Conservation (phyloP, 495 filamentous ascomycete genomes). For the Neurospora pannonica region DNA sequence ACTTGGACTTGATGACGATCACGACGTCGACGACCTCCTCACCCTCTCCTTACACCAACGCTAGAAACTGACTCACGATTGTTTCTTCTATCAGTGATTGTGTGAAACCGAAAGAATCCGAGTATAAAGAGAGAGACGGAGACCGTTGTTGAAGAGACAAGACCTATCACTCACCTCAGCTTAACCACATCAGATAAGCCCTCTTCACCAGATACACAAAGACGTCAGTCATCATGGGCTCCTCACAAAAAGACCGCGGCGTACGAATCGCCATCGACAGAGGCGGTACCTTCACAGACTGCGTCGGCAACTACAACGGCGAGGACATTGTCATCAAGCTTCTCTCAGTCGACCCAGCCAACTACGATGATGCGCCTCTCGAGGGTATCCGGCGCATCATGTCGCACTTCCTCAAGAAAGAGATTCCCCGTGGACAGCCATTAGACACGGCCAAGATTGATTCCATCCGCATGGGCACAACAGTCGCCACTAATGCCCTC, state of each 20-base stretch:
- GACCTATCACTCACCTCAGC: background rate
- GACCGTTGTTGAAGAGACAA: background rate
- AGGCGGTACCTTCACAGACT: conserved; percentile 66
- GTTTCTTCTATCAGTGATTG: background rate
- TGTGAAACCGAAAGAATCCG: background rate
- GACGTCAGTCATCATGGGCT: conserved; percentile 1
- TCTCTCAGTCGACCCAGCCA: conserved; percentile 79
- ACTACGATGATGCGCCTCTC: conserved; percentile 81
- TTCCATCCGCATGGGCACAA: conserved; percentile 83
- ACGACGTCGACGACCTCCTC: background rate
- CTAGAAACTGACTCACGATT: background rate
- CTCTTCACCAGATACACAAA: background rate
- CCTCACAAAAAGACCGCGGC: conserved; percentile 25
- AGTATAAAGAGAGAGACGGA: background rate
- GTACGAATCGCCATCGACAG: conserved; percentile 55
- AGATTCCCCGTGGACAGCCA: conserved; percentile 71
- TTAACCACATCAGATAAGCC: background rate
- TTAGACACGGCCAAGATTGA: conserved; percentile 79
- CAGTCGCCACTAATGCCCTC: conserved; percentile 80
- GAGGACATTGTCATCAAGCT: conserved; percentile 80
- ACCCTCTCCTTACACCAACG: background rate
- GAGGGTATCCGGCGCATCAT: conserved; percentile 89
- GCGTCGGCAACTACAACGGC: conserved; percentile 53
- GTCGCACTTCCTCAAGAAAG: conserved; percentile 63
- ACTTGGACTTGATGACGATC: background rate